Conservation (phyloP, 768 basidiomycete species). For the Lyophyllum decastes region DNA sequence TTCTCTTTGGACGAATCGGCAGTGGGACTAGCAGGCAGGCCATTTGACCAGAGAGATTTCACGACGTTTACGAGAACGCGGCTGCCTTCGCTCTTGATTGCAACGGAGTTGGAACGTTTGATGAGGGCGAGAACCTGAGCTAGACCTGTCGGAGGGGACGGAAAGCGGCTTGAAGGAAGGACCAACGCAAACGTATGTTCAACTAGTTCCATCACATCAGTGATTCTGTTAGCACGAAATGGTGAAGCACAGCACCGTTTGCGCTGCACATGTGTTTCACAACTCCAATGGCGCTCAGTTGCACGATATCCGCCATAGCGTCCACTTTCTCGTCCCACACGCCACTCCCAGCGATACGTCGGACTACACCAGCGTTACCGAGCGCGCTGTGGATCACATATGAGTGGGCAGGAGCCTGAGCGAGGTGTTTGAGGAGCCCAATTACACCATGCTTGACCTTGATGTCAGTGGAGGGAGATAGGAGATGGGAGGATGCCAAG, state of each 20-base stretch:
- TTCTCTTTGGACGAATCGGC: slow-evolving; percentile 30
- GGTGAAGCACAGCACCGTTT: slow-evolving; percentile 51
- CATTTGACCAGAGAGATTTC: slow-evolving; percentile 72
- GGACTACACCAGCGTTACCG: slow-evolving; percentile 62
- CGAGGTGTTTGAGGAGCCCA: slow-evolving; percentile 85
- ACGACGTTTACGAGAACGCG: slow-evolving; percentile 86
- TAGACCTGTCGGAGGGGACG: slow-evolving; percentile 49
- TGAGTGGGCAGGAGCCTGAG: slow-evolving; percentile 65
- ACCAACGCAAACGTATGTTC: slow-evolving; percentile 54
- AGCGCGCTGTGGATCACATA: slow-evolving; percentile 59
- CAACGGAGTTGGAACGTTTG: slow-evolving; percentile 75
- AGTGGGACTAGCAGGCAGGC: slow-evolving; percentile 28
- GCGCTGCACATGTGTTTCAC: slow-evolving; percentile 86
- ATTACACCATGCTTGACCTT: slow-evolving; percentile 90
- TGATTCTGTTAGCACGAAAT: neutral
- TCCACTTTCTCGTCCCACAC: slow-evolving; percentile 77
- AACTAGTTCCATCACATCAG: slow-evolving; percentile 26
- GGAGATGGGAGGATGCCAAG: slow-evolving; percentile 55
- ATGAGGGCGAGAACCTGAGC: slow-evolving; percentile 74
- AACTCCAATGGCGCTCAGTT: slow-evolving; percentile 84
- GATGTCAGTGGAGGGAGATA: slow-evolving; percentile 61
- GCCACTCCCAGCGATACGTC: slow-evolving; percentile 57
- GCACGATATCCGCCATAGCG: slow-evolving; percentile 80
- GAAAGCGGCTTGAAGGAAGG: slow-evolving; percentile 36
- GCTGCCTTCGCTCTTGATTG: slow-evolving; percentile 88